These are phyloP conservation scores for Xylaria castorea DNA, from an alignment of 495 filamentous ascomycete species.

Conservation along the genomic window DNA sequence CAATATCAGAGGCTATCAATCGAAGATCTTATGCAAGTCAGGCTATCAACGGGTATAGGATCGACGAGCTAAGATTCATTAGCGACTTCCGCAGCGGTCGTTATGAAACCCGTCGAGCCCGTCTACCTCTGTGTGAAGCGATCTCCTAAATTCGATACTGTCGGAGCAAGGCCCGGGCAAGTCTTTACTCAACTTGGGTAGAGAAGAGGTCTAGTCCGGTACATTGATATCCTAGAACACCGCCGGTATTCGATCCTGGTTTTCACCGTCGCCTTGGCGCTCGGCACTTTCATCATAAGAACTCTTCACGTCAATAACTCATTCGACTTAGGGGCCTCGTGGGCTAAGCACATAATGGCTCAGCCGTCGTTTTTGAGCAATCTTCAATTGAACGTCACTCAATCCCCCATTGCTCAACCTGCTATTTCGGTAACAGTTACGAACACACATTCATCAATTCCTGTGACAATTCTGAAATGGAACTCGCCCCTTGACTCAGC, in stretches of 20 bases:
- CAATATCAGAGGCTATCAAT: background rate
- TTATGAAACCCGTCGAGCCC: background rate
- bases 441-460: background rate
- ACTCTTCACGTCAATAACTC: background rate
- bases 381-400: background rate
- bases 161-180: background rate
- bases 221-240: background rate
- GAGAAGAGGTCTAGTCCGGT: background rate
- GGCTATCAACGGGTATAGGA: background rate
- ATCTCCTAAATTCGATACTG: background rate
- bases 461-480: constrained; percentile 14
- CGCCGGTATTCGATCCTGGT: background rate
- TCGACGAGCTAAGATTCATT: background rate
- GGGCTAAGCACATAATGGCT: background rate
- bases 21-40: background rate
- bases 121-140: background rate
- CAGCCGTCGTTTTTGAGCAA: background rate
- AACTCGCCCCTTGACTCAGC: constrained; percentile 14
- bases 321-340: no score
- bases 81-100: background rate
- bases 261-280: background rate
- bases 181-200: background rate
- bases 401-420: background rate
- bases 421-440: constrained; percentile 6
- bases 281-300: constrained; percentile 3